Percentiles rank a stretch among this genome's conserved stretches.
phyloP scores from a whole-genome alignment of 1,139 yeast species.

The Kodamaea alishanica region DNA sequence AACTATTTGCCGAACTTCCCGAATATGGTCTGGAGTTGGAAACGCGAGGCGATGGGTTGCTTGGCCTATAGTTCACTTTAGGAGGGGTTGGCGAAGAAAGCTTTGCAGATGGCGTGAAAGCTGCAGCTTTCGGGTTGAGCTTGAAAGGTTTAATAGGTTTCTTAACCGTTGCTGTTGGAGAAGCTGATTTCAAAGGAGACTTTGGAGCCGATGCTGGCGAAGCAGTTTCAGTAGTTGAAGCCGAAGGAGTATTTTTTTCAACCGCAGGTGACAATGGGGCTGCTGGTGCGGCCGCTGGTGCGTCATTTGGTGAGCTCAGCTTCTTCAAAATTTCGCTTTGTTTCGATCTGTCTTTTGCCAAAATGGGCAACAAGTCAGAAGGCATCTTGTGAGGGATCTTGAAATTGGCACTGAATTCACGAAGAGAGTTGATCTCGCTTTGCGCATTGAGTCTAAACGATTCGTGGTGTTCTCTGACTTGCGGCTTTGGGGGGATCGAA shows the following conservation, averaged over 20 bases:
- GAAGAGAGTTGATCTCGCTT: slow-evolving; percentile 73
- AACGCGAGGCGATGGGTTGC: slow-evolving; percentile 19
- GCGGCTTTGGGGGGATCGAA: slow-evolving; percentile 32
- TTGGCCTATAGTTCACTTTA: slow-evolving; percentile 24
- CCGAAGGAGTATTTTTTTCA: slow-evolving; percentile 3
- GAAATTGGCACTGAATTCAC: slow-evolving; percentile 78
- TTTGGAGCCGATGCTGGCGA: slow-evolving; percentile 4
- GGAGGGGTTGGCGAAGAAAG: slow-evolving; percentile 32
- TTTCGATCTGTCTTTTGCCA: slow-evolving; percentile 63
- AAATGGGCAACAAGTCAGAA: slow-evolving; percentile 68
- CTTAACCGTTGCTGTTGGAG: slow-evolving; percentile 14
- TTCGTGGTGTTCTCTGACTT: slow-evolving; percentile 27
- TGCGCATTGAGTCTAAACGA: slow-evolving; percentile 52
- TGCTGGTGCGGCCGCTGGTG: slow-evolving; percentile 4
- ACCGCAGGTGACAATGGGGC: slow-evolving; percentile 14
- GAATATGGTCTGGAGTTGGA: slow-evolving; percentile 32
- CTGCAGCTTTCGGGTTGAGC: slow-evolving; percentile 68
- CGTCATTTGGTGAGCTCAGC: slow-evolving; percentile 21
- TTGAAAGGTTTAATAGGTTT: slow-evolving; percentile 58
- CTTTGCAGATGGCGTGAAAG: slow-evolving; percentile 57
- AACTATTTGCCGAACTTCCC: slow-evolving; percentile 10
- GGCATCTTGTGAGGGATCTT: slow-evolving; percentile 76
- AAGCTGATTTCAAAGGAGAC: slow-evolving; percentile 1
- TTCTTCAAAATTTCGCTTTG: slow-evolving; percentile 57
- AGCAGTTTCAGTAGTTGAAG: slow-evolving; percentile 6